These are phyloP conservation scores for Phyllosticta paracitricarpa DNA, from an alignment of 2,329 filamentous ascomycete species.

Conservation along the genomic window DNA sequence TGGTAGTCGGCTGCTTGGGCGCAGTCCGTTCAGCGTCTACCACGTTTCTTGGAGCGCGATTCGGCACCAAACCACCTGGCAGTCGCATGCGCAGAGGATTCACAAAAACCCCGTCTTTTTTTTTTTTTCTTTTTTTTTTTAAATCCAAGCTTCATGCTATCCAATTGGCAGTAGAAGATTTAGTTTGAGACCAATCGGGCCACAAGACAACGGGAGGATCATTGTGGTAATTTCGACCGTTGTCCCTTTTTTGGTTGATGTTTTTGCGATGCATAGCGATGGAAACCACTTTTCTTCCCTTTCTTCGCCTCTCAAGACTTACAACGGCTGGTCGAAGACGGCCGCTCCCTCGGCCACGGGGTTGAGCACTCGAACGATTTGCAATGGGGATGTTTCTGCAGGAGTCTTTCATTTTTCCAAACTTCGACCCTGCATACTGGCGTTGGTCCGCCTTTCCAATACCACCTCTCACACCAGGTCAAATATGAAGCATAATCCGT, in stretches of 20 bases:
- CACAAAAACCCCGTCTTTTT: not conserved
- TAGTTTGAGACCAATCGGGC: not conserved
- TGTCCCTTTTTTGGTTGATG: not conserved
- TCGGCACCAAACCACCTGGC: not conserved
- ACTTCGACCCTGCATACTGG: not conserved
- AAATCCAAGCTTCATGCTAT: not conserved
- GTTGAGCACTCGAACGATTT: too few relatives aligned
- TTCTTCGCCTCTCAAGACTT: not conserved
- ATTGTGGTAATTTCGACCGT: not conserved
- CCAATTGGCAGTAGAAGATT: not conserved
- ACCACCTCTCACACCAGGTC: not conserved
- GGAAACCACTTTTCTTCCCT: not conserved
- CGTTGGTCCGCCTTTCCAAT: not conserved
- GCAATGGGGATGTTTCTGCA: not conserved
- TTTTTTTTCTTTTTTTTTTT: not conserved
- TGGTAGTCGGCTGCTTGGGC: slow-evolving; percentile 17
- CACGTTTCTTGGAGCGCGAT: not conserved
- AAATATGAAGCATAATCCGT: not conserved
- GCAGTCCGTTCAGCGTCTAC: not conserved
- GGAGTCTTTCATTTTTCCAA: not conserved
- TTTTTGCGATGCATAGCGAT: slow-evolving; percentile 9
- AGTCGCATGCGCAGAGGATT: not conserved
- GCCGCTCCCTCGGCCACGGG: not conserved
- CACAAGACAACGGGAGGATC: not conserved
- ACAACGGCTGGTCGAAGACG: not conserved